These are phyloP conservation scores for Boletellus ananas DNA, from an alignment of 768 basidiomycete species.

Conservation along the genomic window DNA sequence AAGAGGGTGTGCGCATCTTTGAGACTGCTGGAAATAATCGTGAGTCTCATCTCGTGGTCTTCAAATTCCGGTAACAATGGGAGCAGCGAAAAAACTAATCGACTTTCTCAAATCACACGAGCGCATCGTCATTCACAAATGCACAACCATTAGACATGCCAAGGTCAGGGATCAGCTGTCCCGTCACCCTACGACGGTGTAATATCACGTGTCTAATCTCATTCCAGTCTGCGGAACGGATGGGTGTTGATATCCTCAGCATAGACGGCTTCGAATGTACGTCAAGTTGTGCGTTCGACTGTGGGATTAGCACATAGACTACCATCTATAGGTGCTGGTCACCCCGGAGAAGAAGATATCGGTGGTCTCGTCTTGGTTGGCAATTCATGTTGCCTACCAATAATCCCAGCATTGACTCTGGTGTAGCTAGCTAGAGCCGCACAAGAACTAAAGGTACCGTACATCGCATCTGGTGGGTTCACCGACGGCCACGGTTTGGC, in stretches of 20 bases:
- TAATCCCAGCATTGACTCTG: constrained; percentile 1
- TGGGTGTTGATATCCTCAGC: constrained; percentile 83
- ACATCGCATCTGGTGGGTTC: constrained; percentile 87
- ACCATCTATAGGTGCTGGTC: constrained; percentile 69
- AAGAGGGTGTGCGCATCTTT: constrained; percentile 84
- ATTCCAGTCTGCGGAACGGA: constrained; percentile 55
- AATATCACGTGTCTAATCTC: background rate
- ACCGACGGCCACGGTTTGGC: constrained; percentile 84
- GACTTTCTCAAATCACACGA: constrained; percentile 75
- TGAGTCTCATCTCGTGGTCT: constrained; percentile 34
- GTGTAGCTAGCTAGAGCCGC: constrained; percentile 79
- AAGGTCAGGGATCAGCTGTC: constrained; percentile 43
- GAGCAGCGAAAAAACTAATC: constrained; percentile 69
- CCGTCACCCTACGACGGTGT: constrained; percentile 25
- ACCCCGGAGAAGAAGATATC: constrained; percentile 93
- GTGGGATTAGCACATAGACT: constrained; percentile 5
- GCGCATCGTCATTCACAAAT: constrained; percentile 86
- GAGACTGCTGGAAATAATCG: constrained; percentile 94
- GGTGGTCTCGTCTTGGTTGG: constrained; percentile 78
- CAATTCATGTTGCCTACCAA: background rate
- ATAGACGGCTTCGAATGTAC: constrained; percentile 91
- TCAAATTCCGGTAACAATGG: background rate
- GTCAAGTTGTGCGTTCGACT: constrained; percentile 15
- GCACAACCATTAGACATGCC: constrained; percentile 82
- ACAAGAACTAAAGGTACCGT: constrained; percentile 79